Evolutionary conservation across 495 filamentous ascomycete species (phyloP), one percentile per base, ranked within the genome.

Genomic region (Cairneyella variabilis): DNA sequence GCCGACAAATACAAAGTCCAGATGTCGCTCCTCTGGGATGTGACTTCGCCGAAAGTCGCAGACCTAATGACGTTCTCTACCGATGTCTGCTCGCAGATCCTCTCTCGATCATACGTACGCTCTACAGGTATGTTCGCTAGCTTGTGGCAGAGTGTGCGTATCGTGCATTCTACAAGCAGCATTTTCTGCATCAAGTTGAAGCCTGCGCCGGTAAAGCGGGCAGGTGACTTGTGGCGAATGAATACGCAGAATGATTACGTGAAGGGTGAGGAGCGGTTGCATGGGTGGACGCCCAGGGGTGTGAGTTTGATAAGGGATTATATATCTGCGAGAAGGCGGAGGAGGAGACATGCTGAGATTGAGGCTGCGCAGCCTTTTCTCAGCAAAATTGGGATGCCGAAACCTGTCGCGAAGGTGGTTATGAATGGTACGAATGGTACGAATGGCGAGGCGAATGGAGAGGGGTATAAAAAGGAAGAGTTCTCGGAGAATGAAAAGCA

Each of bases 161-260:
- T 96, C 58, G 88, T 95, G 17, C 91, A 92, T 69, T 91, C 90
- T 20, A 88, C 84, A 2, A 86, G 85, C 20, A 83, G 82, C 34
- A 85, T 95, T 55, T 99, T 95, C 72, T 88, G 88, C 8, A 70
- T 97, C 32, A 79, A 82, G 23, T 83, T 99, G 66, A 88, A 86
- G 36, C 93, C 93, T 0, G 83, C 88, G 10, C 89, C 90, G 18
- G 89, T 92, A 36, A 96, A 96, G 68, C 82, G 89, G 23, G 93
- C 88, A 0, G 88, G 88, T 7, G 93, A 98, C 62, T 76, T 98
- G 3, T 98, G 93, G 93, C 80, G 93, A 45, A 95, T 98, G 90
- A 92, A 91, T 66, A 97, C 90, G 2, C 83, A 89, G 42, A 83
- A 92, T 57, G 88, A 92, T 63, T 97, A 95, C 61, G 86, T 97